Base-by-base conservation (phyloP, 129 eudicot genomes). In the Oenanthe sinensis region DNA sequence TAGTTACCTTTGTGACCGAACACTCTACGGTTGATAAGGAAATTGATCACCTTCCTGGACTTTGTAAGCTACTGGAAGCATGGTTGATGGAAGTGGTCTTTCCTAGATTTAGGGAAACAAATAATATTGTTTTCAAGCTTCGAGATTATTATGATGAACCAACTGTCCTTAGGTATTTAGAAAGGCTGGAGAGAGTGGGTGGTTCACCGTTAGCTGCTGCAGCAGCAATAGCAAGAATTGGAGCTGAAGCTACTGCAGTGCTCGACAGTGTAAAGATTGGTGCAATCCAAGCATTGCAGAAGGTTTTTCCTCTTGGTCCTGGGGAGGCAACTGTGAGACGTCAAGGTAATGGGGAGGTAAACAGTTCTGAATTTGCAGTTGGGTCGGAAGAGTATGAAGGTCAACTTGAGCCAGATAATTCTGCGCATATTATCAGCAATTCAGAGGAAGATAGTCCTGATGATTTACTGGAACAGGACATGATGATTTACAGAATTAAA, bases 141-240 rank as follows among this genome's bases (percentile, higher is more conserved):
- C 95, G 94, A 45, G 99, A 96, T 85, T 96, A 92, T 84, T 96
- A 96, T 83, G 99, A 96, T 77, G 99, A 96, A 84, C 97, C 99
- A 20, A 83, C 82, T 37, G 99, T 96, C 33, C 78, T 96, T 82
- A 85, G 95, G 74, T 96, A 92, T 82, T 83, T 96, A 75, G 97
- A 96, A 77, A 87, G 88, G 79, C 80, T 92, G 16, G 99, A 92
- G 85, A 91, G 95, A 46, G 97, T 70, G 42, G 90, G 92, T 65
- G 83, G 97, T 77, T 96, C 97, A 11, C 93, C 99, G 0, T 83
- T 96, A 81, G 99, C 95, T 40, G 99, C 96, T 13, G 99, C 99
- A 1, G 99, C 97, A 20, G 97, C 99, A 62, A 96, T 96, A 73
- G 99, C 88, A 22, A 86, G 88, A 81, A 90, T 95, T 75, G 96